These are phyloP conservation scores for Tulasnella sp. DNA, from an alignment of 768 basidiomycete genomes.

Conservation along the genomic window DNA sequence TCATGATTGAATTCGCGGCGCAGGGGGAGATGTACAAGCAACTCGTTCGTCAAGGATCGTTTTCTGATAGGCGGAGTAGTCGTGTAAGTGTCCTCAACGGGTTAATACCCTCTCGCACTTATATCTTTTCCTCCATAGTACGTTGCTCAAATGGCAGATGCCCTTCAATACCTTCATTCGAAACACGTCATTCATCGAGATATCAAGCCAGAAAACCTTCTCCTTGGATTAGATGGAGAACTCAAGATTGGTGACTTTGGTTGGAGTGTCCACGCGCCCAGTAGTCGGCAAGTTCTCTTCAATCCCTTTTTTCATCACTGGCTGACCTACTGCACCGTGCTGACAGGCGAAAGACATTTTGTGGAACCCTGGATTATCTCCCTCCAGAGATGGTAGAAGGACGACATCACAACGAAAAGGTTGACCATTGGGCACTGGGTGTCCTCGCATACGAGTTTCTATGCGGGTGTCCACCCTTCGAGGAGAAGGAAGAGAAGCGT, in stretches of 20 bases:
- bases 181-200: slow-evolving; percentile 99
- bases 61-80: slow-evolving; percentile 77
- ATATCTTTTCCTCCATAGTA: slow-evolving; percentile 37
- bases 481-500: slow-evolving; percentile 22
- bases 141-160: slow-evolving; percentile 97
- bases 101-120: not conserved
- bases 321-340: slow-evolving; percentile 1
- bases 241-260: slow-evolving; percentile 98
- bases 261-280: slow-evolving; percentile 87
- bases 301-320: not conserved
- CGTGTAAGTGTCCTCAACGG: slow-evolving; percentile 26
- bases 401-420: slow-evolving; percentile 30
- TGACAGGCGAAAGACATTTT: slow-evolving; percentile 63
- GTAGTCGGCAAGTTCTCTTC: slow-evolving; percentile 41
- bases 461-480: slow-evolving; percentile 34
- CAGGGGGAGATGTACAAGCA: slow-evolving; percentile 97
- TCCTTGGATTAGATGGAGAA: slow-evolving; percentile 89
- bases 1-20: slow-evolving; percentile 96
- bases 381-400: slow-evolving; percentile 58
- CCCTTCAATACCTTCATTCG: slow-evolving; percentile 75
- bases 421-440: slow-evolving; percentile 39
- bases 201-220: slow-evolving; percentile 96
- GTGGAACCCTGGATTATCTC: slow-evolving; percentile 91
- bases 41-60: slow-evolving; percentile 69
- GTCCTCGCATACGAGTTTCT: slow-evolving; percentile 37